Evolutionary conservation across 2,329 filamentous ascomycete genomes (phyloP).

Genomic region (Cladophialophora carrionii): DNA sequence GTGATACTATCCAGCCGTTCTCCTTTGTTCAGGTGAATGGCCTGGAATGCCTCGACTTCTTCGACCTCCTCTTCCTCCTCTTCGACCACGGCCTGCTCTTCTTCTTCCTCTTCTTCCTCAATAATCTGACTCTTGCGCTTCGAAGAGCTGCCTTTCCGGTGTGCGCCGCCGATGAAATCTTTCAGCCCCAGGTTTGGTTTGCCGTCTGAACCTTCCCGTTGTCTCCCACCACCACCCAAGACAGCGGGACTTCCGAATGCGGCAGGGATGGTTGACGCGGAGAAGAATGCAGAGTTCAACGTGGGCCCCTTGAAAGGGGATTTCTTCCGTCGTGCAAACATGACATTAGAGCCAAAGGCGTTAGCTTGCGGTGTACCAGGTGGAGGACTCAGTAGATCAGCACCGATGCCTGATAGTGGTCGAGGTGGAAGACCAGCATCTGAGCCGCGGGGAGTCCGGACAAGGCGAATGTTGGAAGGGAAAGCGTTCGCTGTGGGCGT

Average conservation of each 20-base stretch:
- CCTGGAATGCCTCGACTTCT: conserved; percentile 38
- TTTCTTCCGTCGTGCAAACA: conserved; percentile 52
- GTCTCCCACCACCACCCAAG: conserved; percentile 34
- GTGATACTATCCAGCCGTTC: conserved; percentile 39
- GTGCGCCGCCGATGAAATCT: conserved; percentile 27
- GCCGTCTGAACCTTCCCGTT: conserved; percentile 40
- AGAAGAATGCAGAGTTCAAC: conserved; percentile 46
- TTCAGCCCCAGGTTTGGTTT: conserved; percentile 34
- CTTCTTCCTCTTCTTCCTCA: conserved; percentile 51
- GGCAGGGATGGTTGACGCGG: conserved; percentile 35
- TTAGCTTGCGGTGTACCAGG: conserved; percentile 24
- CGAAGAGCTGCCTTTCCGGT: conserved; percentile 45
- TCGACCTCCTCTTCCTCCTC: conserved; percentile 48
- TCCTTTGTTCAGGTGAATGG: conserved; percentile 35
- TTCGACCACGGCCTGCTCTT: conserved; percentile 42
- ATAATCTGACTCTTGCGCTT: conserved; percentile 42
- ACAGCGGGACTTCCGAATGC: conserved; percentile 44
- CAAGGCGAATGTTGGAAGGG: conserved; percentile 82
- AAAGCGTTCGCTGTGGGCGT: conserved; percentile 78
- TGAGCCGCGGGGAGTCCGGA: conserved; percentile 56
- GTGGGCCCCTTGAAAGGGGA: conserved; percentile 53
- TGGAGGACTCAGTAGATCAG: conserved; percentile 15
- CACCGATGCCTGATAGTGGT: conserved; percentile 25
- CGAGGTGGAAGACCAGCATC: conserved; percentile 20
- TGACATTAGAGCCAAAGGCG: conserved; percentile 44